Base-by-base conservation (phyloP, 345 rosid species). In the Eucalyptus viminalis region DNA sequence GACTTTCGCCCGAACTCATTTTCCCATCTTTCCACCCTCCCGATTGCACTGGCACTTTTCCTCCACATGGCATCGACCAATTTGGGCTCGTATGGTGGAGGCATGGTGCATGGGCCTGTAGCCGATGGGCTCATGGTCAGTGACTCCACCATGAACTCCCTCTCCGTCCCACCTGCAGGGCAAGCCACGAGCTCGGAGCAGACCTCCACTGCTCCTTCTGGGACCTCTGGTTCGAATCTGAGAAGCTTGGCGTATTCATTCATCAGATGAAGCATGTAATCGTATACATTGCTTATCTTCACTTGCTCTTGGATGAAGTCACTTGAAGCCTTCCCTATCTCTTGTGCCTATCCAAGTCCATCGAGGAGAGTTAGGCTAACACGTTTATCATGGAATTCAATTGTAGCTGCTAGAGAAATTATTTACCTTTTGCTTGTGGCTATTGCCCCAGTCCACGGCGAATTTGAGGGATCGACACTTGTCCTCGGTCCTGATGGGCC, bases 371-470 rank as follows among this genome's bases (percentile, higher is more conserved):
- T 81, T 37, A 53, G n/a, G 67, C 44, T n/a, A 56, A 27, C 45
- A 53, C 7, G 34, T 31, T 53, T 40, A n/a, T 31, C n/a, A n/a
- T 53, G 53, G 72, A 37, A 25, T 25, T 53, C 14, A 31, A 13
- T 69, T 62, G 54, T 29, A 15, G 1, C 15, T 34, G 85, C 21
- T 19, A 8, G 31, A 40, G 50, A 45, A 65, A n/a, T 4, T 65
- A 16, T 65, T 65, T 87, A 96, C 97, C 96, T 95, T 94, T 43
- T 86, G 90, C 29, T 88, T 91, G 92, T 95, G 94, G 76, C 86
- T 91, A 88, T 96, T 95, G 88, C 95, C 96, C 97, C 98, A 95
- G 34, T 95, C 94, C 49, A 95, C 97, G 9, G 98, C 96, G 90
- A 95, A 96, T 91, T 95, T 94, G 90, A 95, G 92, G 90, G 95